Evolutionary conservation across 1,284 basidiomycete species (phyloP).

Genomic region (Naganishia sp.): DNA sequence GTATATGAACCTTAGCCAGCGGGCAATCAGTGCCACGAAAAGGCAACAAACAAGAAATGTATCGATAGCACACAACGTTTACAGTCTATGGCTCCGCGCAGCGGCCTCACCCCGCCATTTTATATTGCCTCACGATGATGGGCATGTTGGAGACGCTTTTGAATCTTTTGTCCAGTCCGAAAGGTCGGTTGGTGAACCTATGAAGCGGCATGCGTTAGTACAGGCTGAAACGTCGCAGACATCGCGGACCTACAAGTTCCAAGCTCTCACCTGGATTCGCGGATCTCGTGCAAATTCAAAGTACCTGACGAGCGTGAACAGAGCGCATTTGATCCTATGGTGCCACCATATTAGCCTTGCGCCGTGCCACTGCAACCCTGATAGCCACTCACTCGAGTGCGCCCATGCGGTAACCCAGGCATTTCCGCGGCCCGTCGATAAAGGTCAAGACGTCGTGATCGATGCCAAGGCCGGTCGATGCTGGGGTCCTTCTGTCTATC

Average conservation of each 20-base stretch:
- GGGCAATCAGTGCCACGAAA: not conserved
- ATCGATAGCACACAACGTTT: not conserved
- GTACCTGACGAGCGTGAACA: conserved; percentile 37
- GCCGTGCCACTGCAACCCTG: too few relatives aligned
- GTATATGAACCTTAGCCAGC: not conserved
- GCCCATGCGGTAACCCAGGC: conserved; percentile 41
- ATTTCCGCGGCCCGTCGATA: conserved; percentile 40
- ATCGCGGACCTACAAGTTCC: conserved; percentile 39
- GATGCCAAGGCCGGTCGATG: conserved; percentile 16
- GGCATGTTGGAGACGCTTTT: conserved; percentile 38
- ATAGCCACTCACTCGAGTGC: conserved; percentile 34
- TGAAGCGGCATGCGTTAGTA: not conserved
- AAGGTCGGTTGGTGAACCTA: conserved; percentile 40
- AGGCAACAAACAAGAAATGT: not conserved
- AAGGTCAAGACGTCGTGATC: conserved; percentile 38
- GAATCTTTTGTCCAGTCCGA: conserved; percentile 35
- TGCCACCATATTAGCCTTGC: not conserved
- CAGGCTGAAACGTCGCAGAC: not conserved
- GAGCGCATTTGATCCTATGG: conserved; percentile 36
- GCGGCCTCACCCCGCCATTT: not conserved
- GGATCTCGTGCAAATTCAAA: conserved; percentile 37
- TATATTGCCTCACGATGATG: conserved; percentile 35
- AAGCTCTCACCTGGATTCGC: conserved; percentile 35
- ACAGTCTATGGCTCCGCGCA: not conserved
- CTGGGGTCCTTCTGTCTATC: conserved; percentile 1